phyloP scores from a whole-genome alignment of 148 eudicot genomes.

The Chenopodium formosanum region DNA sequence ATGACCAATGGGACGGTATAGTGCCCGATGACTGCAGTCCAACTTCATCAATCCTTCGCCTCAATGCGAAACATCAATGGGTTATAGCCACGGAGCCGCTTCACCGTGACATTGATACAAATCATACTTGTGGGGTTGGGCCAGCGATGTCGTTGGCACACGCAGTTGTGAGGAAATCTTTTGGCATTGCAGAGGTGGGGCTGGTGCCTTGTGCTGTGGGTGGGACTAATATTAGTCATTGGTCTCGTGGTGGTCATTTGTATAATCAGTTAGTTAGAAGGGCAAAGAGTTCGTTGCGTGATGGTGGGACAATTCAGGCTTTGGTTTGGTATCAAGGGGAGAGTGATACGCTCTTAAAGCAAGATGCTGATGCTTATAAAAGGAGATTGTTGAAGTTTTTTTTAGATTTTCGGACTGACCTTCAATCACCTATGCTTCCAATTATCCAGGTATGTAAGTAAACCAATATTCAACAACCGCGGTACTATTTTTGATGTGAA shows the following conservation, averaged over 20 bases:
- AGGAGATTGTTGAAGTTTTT: conserved; percentile 48
- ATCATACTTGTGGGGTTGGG: conserved; percentile 57
- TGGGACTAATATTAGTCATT: conserved; percentile 58
- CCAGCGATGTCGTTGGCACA: conserved; percentile 72
- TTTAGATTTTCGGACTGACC: conserved; percentile 45
- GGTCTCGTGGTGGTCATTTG: conserved; percentile 49
- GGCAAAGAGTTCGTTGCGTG: conserved; percentile 35
- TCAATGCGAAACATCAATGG: conserved; percentile 42
- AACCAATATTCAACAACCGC: neutral
- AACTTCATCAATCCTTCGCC: conserved; percentile 41
- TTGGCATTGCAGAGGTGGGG: conserved; percentile 41
- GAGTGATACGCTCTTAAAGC: conserved; percentile 45
- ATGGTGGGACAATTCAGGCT: conserved; percentile 51
- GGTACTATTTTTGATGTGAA: too few relatives aligned
- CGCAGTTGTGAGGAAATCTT: conserved; percentile 19
- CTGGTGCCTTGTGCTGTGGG: conserved; percentile 79
- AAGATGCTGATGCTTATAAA: conserved; percentile 47
- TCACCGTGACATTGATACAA: conserved; percentile 51
- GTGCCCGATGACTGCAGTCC: conserved; percentile 36
- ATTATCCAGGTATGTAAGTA: conserved; percentile 42
- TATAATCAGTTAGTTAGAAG: conserved; percentile 45
- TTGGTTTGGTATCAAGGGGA: conserved; percentile 80
- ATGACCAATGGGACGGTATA: conserved; percentile 50
- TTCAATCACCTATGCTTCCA: conserved; percentile 42
- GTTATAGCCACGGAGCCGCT: conserved; percentile 59